A percentile compares a stretch with the other conserved stretches of the same genome.
Evolutionary conservation across 371 early-diverging fungal species (phyloP).

Genomic region (Mucor sp.): DNA sequence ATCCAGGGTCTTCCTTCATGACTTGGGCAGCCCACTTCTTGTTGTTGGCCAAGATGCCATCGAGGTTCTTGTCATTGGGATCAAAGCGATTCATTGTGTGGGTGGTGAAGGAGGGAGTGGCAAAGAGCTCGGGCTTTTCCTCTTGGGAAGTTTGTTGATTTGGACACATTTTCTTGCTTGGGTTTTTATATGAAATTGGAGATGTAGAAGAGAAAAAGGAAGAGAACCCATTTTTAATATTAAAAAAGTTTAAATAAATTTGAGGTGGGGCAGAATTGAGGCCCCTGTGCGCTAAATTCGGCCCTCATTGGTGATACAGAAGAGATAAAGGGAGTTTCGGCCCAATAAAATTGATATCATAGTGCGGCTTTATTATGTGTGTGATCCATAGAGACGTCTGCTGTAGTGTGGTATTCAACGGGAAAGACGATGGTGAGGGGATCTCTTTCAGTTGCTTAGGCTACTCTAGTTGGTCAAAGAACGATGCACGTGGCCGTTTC

Average conservation of each 20-base stretch:
- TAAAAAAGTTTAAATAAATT: background rate
- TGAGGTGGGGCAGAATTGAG: background rate
- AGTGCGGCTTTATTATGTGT: background rate
- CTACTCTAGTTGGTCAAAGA: constrained; percentile 4
- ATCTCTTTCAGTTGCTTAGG: background rate
- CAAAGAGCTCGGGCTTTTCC: background rate
- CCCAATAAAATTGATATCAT: constrained; percentile 1
- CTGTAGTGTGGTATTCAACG: background rate
- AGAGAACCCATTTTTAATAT: background rate
- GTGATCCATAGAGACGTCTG: background rate
- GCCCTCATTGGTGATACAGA: background rate
- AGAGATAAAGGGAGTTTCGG: background rate
- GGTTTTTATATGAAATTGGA: background rate
- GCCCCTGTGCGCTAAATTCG: background rate
- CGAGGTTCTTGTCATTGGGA: constrained; percentile 21
- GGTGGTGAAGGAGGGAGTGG: background rate
- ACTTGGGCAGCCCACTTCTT: constrained; percentile 43
- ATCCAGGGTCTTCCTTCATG: constrained; percentile 36
- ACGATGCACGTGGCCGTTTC: constrained; percentile 6
- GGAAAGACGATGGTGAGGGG: background rate
- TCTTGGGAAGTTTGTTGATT: background rate
- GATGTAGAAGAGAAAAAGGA: background rate
- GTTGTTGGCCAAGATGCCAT: constrained; percentile 34
- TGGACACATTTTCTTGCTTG: background rate
- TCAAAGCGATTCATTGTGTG: constrained; percentile 23